A percentile compares a stretch with the other conserved stretches of the same genome.
Conservation (phyloP, 257 asterid species). For the Forsythia viridissima region DNA sequence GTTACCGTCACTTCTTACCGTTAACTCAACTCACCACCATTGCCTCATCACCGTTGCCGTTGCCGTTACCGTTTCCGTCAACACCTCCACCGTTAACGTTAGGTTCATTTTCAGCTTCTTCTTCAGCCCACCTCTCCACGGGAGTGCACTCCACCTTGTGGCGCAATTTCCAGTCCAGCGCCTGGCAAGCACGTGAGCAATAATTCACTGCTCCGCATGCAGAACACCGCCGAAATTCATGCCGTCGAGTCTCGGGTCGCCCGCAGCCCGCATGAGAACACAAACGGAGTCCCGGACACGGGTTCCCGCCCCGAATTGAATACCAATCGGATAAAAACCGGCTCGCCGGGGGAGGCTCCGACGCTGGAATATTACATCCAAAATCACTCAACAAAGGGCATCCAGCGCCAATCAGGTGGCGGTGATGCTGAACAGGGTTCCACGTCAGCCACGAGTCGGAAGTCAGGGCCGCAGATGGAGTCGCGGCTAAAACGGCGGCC, state of each 20-base stretch:
- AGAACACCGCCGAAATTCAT: constrained; percentile 25
- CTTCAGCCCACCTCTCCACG: constrained; percentile 17
- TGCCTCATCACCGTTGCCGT: neutral
- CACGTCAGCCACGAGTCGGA: constrained; percentile 40
- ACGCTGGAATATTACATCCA: constrained; percentile 26
- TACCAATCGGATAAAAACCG: constrained; percentile 30
- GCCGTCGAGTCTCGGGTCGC: constrained; percentile 23
- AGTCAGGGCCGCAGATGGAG: constrained; percentile 46
- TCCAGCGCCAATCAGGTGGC: constrained; percentile 22
- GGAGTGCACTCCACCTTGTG: constrained; percentile 30
- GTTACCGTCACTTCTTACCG: constrained; percentile 26
- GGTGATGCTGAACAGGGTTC: constrained; percentile 21
- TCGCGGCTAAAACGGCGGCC: constrained; percentile 48
- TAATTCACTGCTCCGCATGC: constrained; percentile 26
- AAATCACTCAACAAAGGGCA: constrained; percentile 31
- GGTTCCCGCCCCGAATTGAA: neutral
- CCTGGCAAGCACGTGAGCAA: constrained; percentile 37
- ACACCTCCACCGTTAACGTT: neutral
- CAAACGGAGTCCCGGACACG: constrained; percentile 19
- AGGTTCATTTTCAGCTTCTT: neutral
- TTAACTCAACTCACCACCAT: constrained; percentile 12
- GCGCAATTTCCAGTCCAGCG: constrained; percentile 33
- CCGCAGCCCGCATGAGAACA: constrained; percentile 24
- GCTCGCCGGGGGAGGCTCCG: constrained; percentile 28
- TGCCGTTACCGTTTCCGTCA: neutral